phyloP scores from a whole-genome alignment of 1,284 basidiomycete species.

The Melampsora americana region DNA sequence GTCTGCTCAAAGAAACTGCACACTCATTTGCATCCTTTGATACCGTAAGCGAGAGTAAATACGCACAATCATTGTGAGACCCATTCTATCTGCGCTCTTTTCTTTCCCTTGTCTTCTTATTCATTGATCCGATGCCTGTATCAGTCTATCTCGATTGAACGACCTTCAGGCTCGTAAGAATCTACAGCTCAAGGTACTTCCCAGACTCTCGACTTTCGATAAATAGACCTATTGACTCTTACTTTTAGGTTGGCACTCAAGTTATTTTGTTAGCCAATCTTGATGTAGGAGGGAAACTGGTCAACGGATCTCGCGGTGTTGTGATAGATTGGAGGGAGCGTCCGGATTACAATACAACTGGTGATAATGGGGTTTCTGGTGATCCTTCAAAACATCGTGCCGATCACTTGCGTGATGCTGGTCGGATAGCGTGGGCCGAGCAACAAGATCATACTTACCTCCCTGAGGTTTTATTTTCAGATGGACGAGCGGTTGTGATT shows the following conservation, averaged over 20 bases:
- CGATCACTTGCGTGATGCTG: conserved; percentile 21
- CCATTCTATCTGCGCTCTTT: conserved; percentile 6
- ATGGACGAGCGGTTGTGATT: conserved; percentile 44
- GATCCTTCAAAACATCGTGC: not conserved
- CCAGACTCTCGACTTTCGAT: not conserved
- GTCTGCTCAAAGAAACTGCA: conserved; percentile 39
- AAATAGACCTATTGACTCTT: not conserved
- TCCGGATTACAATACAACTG: conserved; percentile 2
- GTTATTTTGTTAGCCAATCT: conserved; percentile 49
- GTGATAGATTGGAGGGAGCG: conserved; percentile 48
- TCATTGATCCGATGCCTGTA: not conserved
- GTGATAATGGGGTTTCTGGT: not conserved
- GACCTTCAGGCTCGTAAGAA: conserved; percentile 44
- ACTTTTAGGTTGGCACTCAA: conserved; percentile 46
- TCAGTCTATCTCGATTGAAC: conserved; percentile 45
- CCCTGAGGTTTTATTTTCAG: conserved; percentile 48
- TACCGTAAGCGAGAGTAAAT: conserved; percentile 21
- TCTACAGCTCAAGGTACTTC: conserved; percentile 45
- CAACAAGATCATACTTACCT: conserved; percentile 44
- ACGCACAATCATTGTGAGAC: conserved; percentile 31
- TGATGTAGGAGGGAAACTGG: conserved; percentile 44
- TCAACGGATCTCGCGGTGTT: conserved; percentile 47
- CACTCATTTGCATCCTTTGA: conserved; percentile 45
- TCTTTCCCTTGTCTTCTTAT: too few relatives aligned
- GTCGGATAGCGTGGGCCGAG: conserved; percentile 46